Evolutionary conservation across 495 filamentous ascomycete species (phyloP).

Genomic region (Lasiosphaeria ovina): DNA sequence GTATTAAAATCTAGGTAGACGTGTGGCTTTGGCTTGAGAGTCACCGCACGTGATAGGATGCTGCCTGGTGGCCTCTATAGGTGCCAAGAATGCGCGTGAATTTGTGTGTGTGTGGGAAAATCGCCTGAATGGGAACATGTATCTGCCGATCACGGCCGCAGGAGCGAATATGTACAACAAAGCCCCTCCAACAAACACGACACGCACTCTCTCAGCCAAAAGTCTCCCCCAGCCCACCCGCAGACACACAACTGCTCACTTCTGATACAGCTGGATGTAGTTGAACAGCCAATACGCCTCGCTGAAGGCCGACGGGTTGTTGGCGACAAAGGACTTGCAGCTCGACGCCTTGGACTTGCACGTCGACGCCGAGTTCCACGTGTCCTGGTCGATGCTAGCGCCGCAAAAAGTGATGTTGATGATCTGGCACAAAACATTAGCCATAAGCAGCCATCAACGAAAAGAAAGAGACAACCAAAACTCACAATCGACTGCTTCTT

Average conservation of each 20-base stretch:
- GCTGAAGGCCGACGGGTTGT: slow-evolving; percentile 55
- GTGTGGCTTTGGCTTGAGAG: too few species aligned
- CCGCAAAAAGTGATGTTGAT: slow-evolving; percentile 83
- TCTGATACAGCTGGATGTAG: slow-evolving; percentile 55
- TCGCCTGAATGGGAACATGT: too few species aligned
- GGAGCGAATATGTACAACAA: too few species aligned
- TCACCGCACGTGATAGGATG: too few species aligned
- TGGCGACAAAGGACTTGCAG: slow-evolving; percentile 60
- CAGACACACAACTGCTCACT: neutral
- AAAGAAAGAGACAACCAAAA: neutral
- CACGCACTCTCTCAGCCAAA: too few species aligned
- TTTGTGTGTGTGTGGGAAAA: too few species aligned
- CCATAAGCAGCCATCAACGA: neutral
- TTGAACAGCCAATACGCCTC: slow-evolving; percentile 69
- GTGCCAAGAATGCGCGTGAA: too few species aligned
- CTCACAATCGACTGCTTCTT: slow-evolving; percentile 64
- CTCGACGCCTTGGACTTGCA: slow-evolving; percentile 58
- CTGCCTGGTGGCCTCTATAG: too few species aligned
- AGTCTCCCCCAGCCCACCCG: too few species aligned
- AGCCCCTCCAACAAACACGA: too few species aligned
- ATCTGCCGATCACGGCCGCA: too few species aligned
- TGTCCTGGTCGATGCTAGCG: slow-evolving; percentile 49
- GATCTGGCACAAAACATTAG: slow-evolving; percentile 28
- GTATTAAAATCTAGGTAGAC: too few species aligned
- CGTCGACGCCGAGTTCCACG: slow-evolving; percentile 60